Base-by-base conservation (phyloP, 495 filamentous ascomycete genomes). In the Clohesyomyces aquaticus region DNA sequence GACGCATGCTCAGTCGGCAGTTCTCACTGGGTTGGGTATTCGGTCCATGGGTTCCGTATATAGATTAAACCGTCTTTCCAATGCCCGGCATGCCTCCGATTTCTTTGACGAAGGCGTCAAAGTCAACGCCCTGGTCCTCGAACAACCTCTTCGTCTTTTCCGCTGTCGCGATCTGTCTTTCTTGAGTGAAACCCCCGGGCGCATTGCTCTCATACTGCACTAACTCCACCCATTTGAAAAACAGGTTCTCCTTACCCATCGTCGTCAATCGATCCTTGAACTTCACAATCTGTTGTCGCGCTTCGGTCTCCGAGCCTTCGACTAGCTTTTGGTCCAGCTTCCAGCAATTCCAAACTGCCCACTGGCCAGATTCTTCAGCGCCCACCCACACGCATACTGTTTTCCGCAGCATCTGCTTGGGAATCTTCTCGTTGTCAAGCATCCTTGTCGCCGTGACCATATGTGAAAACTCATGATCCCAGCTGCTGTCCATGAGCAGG, bases 191-290 rank as follows among this genome's bases (percentile, higher is more conserved):
- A 0, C 88, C 88, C 42, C 87, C 90, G 0, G 89, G 85, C 61
- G 81, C 81, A 27, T 82, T 83, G 50, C 88, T 88, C 75, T 94
- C 91, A 69, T 83, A 91, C 73, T 95, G 91, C 41, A 95, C 80
- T 57, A 94, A 74, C 76, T 96, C 91, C 51, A 93, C 87, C 88
- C 89, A 92, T 29, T 87, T 81, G 74, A 87, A 94, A 76, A 96
- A 96, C 8, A 96, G 73, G 58, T 87, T 83, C 73, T 94, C 91
- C 74, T 94, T 93, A 10, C 89, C 89, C 71, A 92, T 76, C 1
- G 79, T 79, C 2, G 82, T 80, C 61, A 95, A 77, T 48, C 82
- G 82, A 43, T 92, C 87, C 71, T 87, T 84, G 71, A 94, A 91
- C 0, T 79, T 77, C 43, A 91, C 77, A 25, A 76, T 85, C 83